Base-by-base conservation (phyloP, 2,329 filamentous ascomycete genomes). In the Lojkania enalia region DNA sequence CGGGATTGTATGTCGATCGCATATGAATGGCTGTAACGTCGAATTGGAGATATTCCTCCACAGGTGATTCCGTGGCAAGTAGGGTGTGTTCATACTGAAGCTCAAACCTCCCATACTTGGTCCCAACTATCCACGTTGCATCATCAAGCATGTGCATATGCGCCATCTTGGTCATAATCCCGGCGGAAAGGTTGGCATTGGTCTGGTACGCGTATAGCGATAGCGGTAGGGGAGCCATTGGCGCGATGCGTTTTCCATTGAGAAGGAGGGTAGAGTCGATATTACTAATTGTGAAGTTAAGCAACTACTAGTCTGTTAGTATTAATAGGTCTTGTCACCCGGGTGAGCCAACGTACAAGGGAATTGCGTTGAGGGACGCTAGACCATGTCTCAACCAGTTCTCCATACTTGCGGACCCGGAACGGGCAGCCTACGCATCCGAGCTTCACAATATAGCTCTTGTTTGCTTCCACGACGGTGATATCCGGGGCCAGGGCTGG, bases 381-480 rank as follows among this genome's bases (percentile, higher is more conserved):
- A 25, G 52, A 46, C 60, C 55, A 61, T 21, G 39, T 31, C 44
- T 55, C 49, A 3, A 27, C 25, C 4, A 40, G 32, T 35, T 46
- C 20, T 6, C 39, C n/a, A 3, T 44, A 18, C 9, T 48, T 35
- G 16, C 52, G 45, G 7, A 55, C 45, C 1, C 48, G 49, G 42
- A 62, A 60, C 7, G 61, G 60, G 45, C 61, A 67, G 4, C 49
- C 60, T 0, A 55, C 20, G 33, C 63, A 67, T 11, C 58, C 60
- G 14, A 66, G 39, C 43, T 66, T 64, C 20, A 64, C 60, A 3
- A 58, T 37, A 38, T 62, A 66, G 29, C 49, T 59, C 27, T 54
- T 59, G 25, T 60, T 54, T 12, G 35, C 20, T 19, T 57, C 46
- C 12, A 58, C 42, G 7, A 51, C 49, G 1, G 55, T 58, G 29